A percentile compares a stretch with the other conserved stretches of the same genome.
phyloP scores from a whole-genome alignment of 345 rosid species.

The Arabidopsis suecica region DNA sequence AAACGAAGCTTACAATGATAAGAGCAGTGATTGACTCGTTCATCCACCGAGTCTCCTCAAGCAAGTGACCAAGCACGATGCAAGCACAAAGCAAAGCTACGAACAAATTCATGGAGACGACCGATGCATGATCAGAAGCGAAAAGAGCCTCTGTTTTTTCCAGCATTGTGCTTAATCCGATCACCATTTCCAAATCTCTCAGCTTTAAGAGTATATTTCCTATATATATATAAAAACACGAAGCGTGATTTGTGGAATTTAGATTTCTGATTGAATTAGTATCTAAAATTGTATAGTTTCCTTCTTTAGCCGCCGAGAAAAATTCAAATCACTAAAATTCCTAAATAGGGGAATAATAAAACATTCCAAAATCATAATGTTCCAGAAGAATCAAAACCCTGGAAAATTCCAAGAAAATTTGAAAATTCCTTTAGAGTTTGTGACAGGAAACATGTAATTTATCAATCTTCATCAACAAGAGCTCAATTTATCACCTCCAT shows the following conservation, averaged over 20 bases:
- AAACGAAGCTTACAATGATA: conserved; percentile 61
- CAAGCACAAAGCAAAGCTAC: conserved; percentile 89
- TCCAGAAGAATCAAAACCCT: conserved; percentile 8
- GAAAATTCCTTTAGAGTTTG: background rate
- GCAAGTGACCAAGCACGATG: conserved; percentile 83
- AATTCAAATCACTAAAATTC: background rate
- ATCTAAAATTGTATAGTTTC: background rate
- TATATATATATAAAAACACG: background rate
- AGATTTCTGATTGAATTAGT: background rate
- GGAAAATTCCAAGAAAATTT: background rate
- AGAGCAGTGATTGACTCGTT: conserved; percentile 97
- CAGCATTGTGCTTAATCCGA: conserved; percentile 44
- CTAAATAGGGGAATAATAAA: background rate
- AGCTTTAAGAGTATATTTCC: background rate
- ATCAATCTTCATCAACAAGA: too few species aligned
- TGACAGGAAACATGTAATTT: conserved; percentile 3
- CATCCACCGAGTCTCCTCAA: conserved; percentile 87
- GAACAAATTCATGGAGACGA: conserved; percentile 86
- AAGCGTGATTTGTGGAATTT: conserved; percentile 25
- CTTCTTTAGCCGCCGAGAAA: conserved; percentile 12
- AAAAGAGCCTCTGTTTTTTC: conserved; percentile 43
- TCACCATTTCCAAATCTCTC: conserved; percentile 48
- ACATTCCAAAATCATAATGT: background rate
- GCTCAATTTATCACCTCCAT: background rate
- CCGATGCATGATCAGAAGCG: conserved; percentile 72